Evolutionary conservation across 768 basidiomycete genomes (phyloP).

Genomic region (Agrocybe praecox): DNA sequence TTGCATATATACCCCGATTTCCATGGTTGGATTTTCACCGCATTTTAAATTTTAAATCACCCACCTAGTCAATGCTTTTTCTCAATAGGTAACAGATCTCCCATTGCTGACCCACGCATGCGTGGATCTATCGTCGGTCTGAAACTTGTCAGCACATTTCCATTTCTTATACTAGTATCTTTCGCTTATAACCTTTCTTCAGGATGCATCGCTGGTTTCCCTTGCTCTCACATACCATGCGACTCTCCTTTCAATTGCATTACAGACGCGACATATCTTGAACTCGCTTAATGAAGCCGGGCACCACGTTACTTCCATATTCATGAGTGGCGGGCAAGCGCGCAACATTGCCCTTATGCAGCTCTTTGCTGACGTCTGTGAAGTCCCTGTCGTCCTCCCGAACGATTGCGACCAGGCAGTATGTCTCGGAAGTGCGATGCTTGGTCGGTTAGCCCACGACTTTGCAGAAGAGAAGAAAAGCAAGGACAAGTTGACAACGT

Average conservation of each 20-base stretch:
- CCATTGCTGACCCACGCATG: slow-evolving; percentile 95
- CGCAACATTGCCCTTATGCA: slow-evolving; percentile 89
- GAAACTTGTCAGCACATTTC: slow-evolving; percentile 54
- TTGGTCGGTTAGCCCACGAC: slow-evolving; percentile 85
- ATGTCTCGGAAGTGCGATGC: slow-evolving; percentile 91
- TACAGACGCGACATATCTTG: slow-evolving; percentile 94
- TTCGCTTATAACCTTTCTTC: not conserved
- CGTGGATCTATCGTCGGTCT: slow-evolving; percentile 89
- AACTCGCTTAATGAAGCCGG: slow-evolving; percentile 86
- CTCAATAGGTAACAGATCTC: slow-evolving; percentile 86
- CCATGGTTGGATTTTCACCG: slow-evolving; percentile 55
- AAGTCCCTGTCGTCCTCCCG: slow-evolving; percentile 83
- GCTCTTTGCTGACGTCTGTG: slow-evolving; percentile 85
- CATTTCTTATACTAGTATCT: not conserved
- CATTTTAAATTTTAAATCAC: not conserved
- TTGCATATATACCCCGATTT: slow-evolving; percentile 96
- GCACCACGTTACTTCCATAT: slow-evolving; percentile 81
- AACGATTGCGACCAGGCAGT: slow-evolving; percentile 78
- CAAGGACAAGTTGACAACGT: slow-evolving; percentile 21
- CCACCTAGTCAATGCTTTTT: not conserved
- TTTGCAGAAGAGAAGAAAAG: slow-evolving; percentile 31
- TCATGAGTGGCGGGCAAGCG: slow-evolving; percentile 93
- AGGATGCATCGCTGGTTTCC: slow-evolving; percentile 76
- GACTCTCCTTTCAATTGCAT: slow-evolving; percentile 89
- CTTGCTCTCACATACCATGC: slow-evolving; percentile 90